Evolutionary conservation across 2,329 filamentous ascomycete genomes (phyloP), one percentile per base, ranked within the genome.

Genomic region (Xylaria sp.): DNA sequence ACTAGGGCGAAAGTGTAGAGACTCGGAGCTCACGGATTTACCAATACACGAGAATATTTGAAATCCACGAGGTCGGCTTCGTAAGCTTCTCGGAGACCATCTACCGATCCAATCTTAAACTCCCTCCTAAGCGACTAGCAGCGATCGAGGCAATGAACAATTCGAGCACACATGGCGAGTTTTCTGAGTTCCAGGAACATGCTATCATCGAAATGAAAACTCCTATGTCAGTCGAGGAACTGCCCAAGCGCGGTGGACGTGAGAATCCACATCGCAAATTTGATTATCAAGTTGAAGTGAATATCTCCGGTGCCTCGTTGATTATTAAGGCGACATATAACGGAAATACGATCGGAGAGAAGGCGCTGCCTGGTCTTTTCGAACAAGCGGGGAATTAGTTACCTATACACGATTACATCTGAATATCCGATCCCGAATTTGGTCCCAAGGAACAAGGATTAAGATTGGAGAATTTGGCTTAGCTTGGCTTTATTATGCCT

Each of bases 171-270:
- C 3, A 18, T 4, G 44, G 5, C 5, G 44, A 55, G 7, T 13
- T 28, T 18, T 2, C 56, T 2, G 54, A 60, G 13, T 69, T 69
- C 37, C 57, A 28, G 25, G 13, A 48, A 39, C 34, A 62, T 46
- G 63, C 25, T 12, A 51, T 34, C 4, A 66, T 69, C 13, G 52
- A 69, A 9, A 69, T 69, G 63, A 59, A 34, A 5, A 67, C 63
- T 3, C 67, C 63, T 13, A 58, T 69, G 13, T 58, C 63, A 13
- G 67, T 69, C 0, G 57, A 69, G 63, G 13, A 59, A 31, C 54
- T 69, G 1, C 67, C 63, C 1, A 58, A 13, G 23, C 28, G 52
- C 9, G 63, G 67, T 4, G 48, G 48, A 20, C n/a, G 1, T 31
- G 28, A 28, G 1, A 50, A 28, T 39, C 57, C 46, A 5, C 46